Base-by-base conservation (phyloP, 2,329 filamentous ascomycete genomes). In the Colletotrichum ledebouriae region DNA sequence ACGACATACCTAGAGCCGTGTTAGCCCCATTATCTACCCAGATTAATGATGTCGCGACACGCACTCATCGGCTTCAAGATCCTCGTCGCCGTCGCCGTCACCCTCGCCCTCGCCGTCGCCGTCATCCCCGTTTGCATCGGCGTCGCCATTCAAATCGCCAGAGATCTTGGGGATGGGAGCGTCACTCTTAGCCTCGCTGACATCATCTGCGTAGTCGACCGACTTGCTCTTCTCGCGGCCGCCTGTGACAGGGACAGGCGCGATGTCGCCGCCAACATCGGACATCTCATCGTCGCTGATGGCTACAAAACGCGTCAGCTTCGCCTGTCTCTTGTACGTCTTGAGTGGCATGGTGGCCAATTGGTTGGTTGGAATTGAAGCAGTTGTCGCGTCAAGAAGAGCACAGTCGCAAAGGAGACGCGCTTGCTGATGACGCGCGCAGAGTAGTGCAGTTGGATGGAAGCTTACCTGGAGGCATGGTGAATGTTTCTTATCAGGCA, bases 1-100 rank as follows among this genome's bases (percentile, higher is more conserved):
- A 96, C 92, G 13, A 93, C 86, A 73, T 87, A 94, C 75, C 91
- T 93, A 71, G 13, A 29, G 15, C 46, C 13, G 4, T 6, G 7
- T 72, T 61, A 79, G 73, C 67, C 10, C 3, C 13, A 37, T 33
- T 17, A 5, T 12, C 41, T 3, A 20, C 22, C 15, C 2, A 4
- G 6, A 22, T 17, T 9, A 6, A 29, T 13, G 12, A 29, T 12
- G 34, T 4, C 49, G 20, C 25, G 34, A 49, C 25, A 65, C 71
- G 61, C 64, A 73, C 72, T 76, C 76, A 65, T 80, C 72, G 44
- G 73, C 72, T 2, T 75, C 73, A 6, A 74, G 60, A 2, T 80
- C 83, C 76, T 82, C 84, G 3, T 83, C 87, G 20, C 78, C 75
- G n/a, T 78, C 76, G 6, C 7, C 29, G 6, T 29, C 29, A 4